Evolutionary conservation across 1,284 basidiomycete species (phyloP), one percentile per base, ranked within the genome.

Genomic region (Microbotryum scabiosae): DNA sequence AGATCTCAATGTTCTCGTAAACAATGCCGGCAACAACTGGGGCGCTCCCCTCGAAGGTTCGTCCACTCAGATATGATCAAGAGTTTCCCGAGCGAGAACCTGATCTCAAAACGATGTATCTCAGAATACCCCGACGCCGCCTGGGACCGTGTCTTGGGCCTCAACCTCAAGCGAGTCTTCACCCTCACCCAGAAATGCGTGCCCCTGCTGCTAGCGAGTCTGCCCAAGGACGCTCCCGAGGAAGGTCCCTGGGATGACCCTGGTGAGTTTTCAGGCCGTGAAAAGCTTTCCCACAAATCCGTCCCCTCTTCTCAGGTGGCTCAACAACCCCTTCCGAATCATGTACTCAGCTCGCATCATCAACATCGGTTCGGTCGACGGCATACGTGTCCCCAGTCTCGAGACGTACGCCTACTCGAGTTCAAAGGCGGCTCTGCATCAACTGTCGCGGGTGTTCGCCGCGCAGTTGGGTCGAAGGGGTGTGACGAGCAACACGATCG

Each of bases 361-460:
- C 64, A 71, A 68, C 60, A 71, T 71, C 48, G 70, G 70, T 4
- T 65, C 63, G 7, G 64, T 72, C 30, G 70, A 72, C 52, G 70
- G 70, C 1, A 47, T 72, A 14, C 59, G 68, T 14, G 68, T 70
- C 2, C 82, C 82, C 5, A 73, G 75, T 23, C 79, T 82, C 60
- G 82, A 85, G 70, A 86, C 84, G 1, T 87, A 84, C 67, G 83
- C 84, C 2, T 87, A 87, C 71, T 81, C 82, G 28, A 80, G 84
- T 2, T 82, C 82, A 30, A 87, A 87, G 71, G 82, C 82, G 5
- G 82, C 77, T 2, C 74, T 82, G 58, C 81, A 83, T 70, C 84
- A 85, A 59, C 75, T 86, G 50, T 84, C 83, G 60, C 77, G 81
- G 23, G 81, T 84, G 66, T 76, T 87, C 28, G 85, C 82, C 1